Evolutionary conservation across 768 basidiomycete species (phyloP), one percentile per base, ranked within the genome.

Genomic region (Boletus coccyginus): DNA sequence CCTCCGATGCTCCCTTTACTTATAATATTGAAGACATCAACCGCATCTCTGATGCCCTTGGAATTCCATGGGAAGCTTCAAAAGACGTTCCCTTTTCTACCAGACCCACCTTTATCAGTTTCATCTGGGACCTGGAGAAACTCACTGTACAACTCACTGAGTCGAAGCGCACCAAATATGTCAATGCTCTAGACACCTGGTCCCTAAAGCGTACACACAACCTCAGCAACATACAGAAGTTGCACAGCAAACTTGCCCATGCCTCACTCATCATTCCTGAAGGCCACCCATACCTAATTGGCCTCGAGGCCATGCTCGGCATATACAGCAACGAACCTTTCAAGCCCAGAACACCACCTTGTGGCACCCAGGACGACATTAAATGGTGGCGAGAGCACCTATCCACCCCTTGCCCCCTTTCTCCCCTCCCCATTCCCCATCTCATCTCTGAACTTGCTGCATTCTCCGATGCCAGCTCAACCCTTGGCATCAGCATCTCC

Each of bases 11-110:
- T 76, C n/a, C n/a, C n/a, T n/a, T n/a, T n/a, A n/a, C n/a, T n/a
- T n/a, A 72, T 52, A 46, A 52, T 49, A 53, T 66, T 4, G 52
- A 31, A 1, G 76, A 80, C 55, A 76, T 81, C 27, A 66, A 80
- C 42, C 9, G 3, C 0, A 29, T 78, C 0, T 76, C 75, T 0
- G 14, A 44, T 0, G 17, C 38, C 2, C 66, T 77, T 11, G 73
- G 75, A 1, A 68, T 70, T 11, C 62, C 68, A 0, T 75, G 74
- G 74, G 64, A 72, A 19, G 0, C 29, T 0, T 52, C 56, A 3
- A 77, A 78, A 53, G 65, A 69, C 29, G 52, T 60, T 3, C 63
- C 60, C 0, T 77, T 75, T 46, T 54, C 36, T 14, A 1, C 17
- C 3, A 24, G 31, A 1, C 35, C 44, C n/a, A 53, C 52, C 12